These are phyloP conservation scores for Penicillium sp. DNA, from an alignment of 2,329 filamentous ascomycete species.

Conservation along the genomic window DNA sequence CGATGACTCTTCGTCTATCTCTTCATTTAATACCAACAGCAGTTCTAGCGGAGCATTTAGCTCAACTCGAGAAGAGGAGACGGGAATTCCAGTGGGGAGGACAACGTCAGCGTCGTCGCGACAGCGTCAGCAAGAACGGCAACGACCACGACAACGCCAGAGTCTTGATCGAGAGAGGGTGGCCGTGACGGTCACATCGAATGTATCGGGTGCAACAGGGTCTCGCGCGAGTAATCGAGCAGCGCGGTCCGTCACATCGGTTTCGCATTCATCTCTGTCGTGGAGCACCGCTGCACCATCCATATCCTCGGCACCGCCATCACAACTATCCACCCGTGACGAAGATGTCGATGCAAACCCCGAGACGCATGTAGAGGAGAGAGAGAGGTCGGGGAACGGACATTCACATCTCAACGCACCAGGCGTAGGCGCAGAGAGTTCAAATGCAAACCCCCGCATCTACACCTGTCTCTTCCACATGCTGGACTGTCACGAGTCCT, in stretches of 20 bases:
- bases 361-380: neutral
- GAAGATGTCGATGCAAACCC: neutral
- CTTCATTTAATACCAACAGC: slow-evolving; percentile 34
- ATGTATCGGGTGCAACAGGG: slow-evolving; percentile 23
- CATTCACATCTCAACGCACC: neutral
- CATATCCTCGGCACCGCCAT: slow-evolving; percentile 11
- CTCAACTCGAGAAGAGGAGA: neutral
- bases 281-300: slow-evolving; percentile 21
- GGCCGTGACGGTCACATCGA: neutral
- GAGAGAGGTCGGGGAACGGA: neutral
- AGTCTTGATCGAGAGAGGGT: neutral
- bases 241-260: slow-evolving; percentile 9
- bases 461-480: slow-evolving; percentile 51
- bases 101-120: neutral
- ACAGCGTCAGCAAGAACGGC: neutral
- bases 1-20: slow-evolving; percentile 32
- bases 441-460: slow-evolving; percentile 7
- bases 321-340: neutral
- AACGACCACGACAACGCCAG: neutral
- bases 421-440: neutral
- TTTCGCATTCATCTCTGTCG: slow-evolving; percentile 28
- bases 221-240: neutral
- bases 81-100: neutral
- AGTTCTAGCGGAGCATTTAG: neutral
- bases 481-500: slow-evolving; percentile 47